Evolutionary conservation across 805 yeast species (phyloP).

Genomic region (Dipodascus albidus): DNA sequence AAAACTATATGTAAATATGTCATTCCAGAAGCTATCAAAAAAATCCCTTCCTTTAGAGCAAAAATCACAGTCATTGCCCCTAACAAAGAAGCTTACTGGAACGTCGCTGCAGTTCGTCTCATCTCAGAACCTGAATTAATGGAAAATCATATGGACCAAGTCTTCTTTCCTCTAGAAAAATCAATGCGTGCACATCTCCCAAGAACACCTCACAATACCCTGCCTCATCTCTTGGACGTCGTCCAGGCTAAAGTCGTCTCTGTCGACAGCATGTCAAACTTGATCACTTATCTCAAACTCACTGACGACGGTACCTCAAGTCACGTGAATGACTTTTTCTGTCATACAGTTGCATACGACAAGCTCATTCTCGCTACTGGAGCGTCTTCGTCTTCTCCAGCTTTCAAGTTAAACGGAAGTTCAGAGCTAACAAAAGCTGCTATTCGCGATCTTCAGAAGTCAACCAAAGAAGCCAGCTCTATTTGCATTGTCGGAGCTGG

Average conservation of each 20-base stretch:
- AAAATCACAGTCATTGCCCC: not conserved
- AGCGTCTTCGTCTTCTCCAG: conserved; percentile 6
- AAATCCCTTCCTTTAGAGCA: not conserved
- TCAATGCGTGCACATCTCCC: not conserved
- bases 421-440: conserved; percentile 6
- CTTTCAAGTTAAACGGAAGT: conserved; percentile 9
- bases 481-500: conserved; percentile 44
- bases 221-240: conserved; percentile 4
- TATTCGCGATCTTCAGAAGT: conserved; percentile 7
- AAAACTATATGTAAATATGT: not conserved
- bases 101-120: not conserved
- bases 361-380: conserved; percentile 15
- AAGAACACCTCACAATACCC: not conserved
- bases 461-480: conserved; percentile 27
- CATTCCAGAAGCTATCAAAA: not conserved
- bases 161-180: not conserved
- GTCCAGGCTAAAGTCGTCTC: conserved; percentile 10
- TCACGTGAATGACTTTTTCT: not conserved
- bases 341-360: conserved; percentile 8
- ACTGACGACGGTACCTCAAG: conserved; percentile 3
- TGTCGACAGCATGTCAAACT: conserved; percentile 5
- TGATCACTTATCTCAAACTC: not conserved
- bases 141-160: not conserved
- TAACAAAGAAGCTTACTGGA: conserved; percentile 1
- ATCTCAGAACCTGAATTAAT: not conserved